A percentile compares a stretch with the other conserved stretches of the same genome.
These are phyloP conservation scores for Populus davidiana DNA, from an alignment of 345 rosid species.

Conservation along the genomic window DNA sequence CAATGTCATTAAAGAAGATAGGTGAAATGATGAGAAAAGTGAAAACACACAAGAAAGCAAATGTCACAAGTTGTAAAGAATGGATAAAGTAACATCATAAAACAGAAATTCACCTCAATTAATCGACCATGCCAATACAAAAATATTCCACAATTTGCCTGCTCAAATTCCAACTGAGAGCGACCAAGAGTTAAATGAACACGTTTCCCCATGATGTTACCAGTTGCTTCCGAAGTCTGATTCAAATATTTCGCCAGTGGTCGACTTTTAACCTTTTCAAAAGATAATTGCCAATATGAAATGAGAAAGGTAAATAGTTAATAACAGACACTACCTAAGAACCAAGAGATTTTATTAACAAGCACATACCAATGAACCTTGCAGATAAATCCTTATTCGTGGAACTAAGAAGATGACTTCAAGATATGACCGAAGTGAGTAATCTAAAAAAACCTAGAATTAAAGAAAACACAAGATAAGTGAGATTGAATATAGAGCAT, in stretches of 20 bases:
- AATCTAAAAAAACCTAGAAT: slow-evolving; percentile 32
- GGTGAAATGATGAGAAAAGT: background rate
- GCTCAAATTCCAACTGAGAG: slow-evolving; percentile 39
- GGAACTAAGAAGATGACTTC: slow-evolving; percentile 38
- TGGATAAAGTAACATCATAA: background rate
- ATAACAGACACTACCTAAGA: background rate
- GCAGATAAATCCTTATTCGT: slow-evolving; percentile 35
- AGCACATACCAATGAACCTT: slow-evolving; percentile 34
- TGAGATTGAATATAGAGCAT: background rate
- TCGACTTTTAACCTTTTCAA: slow-evolving; percentile 31
- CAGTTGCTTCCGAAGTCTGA: slow-evolving; percentile 17
- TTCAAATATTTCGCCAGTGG: slow-evolving; percentile 26
- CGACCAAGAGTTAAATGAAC: slow-evolving; percentile 33
- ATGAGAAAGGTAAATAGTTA: background rate
- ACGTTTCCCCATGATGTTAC: slow-evolving; percentile 24
- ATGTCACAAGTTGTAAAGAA: background rate
- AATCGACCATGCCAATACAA: slow-evolving; percentile 40
- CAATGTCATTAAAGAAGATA: background rate
- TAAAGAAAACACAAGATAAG: background rate
- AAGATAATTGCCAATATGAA: slow-evolving; percentile 8
- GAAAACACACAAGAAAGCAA: background rate
- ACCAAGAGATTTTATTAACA: background rate
- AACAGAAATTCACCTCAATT: slow-evolving; percentile 29
- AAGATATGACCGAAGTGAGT: slow-evolving; percentile 35
- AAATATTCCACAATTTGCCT: slow-evolving; percentile 34